phyloP scores from a whole-genome alignment of 371 early-diverging fungal species.

The Cokeromyces recurvatus region DNA sequence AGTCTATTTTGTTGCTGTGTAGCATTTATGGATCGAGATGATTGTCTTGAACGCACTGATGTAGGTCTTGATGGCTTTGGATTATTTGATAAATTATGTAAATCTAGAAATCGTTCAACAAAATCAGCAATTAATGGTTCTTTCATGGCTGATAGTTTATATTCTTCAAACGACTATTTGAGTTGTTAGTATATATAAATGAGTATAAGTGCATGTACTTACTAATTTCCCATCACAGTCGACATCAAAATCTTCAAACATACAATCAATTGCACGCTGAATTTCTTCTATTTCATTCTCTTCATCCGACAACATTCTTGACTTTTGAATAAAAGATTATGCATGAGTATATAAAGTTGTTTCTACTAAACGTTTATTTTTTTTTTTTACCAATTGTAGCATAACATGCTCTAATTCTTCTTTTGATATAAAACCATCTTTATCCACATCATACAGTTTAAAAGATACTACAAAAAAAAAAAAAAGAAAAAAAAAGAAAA shows the following conservation, averaged over 20 bases:
- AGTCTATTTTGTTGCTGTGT: constrained; percentile 1
- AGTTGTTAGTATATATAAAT: not conserved
- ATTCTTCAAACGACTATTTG: constrained; percentile 68
- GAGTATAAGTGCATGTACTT: constrained; percentile 9
- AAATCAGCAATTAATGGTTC: constrained; percentile 82
- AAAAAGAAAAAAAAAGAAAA: too few species aligned
- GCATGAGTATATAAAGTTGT: too few species aligned
- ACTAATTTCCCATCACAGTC: constrained; percentile 78
- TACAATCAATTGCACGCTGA: constrained; percentile 55
- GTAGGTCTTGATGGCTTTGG: constrained; percentile 8
- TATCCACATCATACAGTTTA: constrained; percentile 77
- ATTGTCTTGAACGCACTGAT: constrained; percentile 19
- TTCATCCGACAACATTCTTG: constrained; percentile 59
- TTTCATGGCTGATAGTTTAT: constrained; percentile 78
- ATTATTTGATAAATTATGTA: constrained; percentile 33
- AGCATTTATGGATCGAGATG: not conserved
- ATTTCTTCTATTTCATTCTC: constrained; percentile 64
- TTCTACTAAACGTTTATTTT: too few species aligned
- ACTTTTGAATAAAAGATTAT: not conserved
- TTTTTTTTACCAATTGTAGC: constrained; percentile 61
- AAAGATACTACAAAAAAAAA: constrained; percentile 77
- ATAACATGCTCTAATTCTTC: constrained; percentile 71
- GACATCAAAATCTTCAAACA: constrained; percentile 83
- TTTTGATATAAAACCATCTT: constrained; percentile 72
- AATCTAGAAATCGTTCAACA: constrained; percentile 65